Conservation (phyloP, 441 rosid genomes). For the Viola pubescens region DNA sequence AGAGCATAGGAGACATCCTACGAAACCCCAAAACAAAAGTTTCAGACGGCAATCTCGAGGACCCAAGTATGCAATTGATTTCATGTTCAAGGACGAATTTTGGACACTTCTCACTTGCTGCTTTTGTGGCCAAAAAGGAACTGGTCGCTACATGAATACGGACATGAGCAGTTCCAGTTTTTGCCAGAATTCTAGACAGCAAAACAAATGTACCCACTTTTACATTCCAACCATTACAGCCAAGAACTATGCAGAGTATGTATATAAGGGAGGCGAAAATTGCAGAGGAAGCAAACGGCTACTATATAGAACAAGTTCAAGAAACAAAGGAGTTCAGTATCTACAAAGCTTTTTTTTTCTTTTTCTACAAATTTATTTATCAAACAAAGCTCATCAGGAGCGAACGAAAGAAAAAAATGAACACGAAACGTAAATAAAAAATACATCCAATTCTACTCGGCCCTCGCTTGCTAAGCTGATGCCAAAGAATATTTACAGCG, state of each 20-base stretch:
- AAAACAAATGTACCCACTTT: neutral
- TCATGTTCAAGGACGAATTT: too few relatives aligned
- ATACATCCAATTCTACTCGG: constrained; percentile 26
- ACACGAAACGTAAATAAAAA: constrained; percentile 13
- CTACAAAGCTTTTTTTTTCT: constrained; percentile 21
- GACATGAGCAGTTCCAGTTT: neutral
- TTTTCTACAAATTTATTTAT: constrained; percentile 56
- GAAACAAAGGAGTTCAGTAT: constrained; percentile 12
- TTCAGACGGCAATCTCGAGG: too few relatives aligned
- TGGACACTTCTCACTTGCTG: too few relatives aligned
- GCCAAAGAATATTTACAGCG: constrained; percentile 48
- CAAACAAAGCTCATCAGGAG: constrained; percentile 28
- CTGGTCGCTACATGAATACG: too few relatives aligned
- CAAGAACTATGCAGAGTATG: neutral
- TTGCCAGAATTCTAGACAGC: too few relatives aligned
- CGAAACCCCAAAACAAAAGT: too few relatives aligned
- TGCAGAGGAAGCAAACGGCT: constrained; percentile 1
- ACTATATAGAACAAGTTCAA: constrained; percentile 5
- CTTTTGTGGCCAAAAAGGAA: too few relatives aligned
- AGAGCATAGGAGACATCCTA: too few relatives aligned
- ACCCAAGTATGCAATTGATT: too few relatives aligned
- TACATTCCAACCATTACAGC: neutral
- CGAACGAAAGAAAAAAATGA: constrained; percentile 5
- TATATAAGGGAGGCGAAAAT: neutral
- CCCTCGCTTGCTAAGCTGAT: constrained; percentile 23